Evolutionary conservation across 2,329 filamentous ascomycete genomes (phyloP).

Genomic region (Eutypella sp.): DNA sequence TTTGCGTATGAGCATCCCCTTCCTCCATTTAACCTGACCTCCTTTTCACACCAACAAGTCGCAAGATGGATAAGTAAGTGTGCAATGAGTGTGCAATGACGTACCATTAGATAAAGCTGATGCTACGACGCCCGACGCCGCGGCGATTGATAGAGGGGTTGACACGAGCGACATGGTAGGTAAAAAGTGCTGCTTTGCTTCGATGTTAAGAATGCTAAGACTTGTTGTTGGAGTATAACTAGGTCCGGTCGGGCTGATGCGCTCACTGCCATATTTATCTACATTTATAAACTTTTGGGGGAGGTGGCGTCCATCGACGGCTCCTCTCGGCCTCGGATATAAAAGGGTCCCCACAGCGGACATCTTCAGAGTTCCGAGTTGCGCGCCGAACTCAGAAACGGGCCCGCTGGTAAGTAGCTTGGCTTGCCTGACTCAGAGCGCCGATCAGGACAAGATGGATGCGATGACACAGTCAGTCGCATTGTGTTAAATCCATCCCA

Average conservation of each 20-base stretch:
- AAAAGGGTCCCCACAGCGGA: not conserved
- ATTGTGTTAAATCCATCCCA: too few relatives aligned
- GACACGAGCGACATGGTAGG: not conserved
- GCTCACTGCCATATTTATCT: not conserved
- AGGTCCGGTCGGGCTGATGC: too few relatives aligned
- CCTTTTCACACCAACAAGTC: not conserved
- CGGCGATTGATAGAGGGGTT: not conserved
- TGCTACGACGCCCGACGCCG: not conserved
- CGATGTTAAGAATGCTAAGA: not conserved
- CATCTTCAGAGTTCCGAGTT: not conserved
- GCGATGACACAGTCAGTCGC: too few relatives aligned
- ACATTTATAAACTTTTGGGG: not conserved
- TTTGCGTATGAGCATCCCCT: not conserved
- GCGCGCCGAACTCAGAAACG: not conserved
- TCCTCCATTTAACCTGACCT: not conserved
- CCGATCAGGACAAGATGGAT: not conserved
- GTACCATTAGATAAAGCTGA: not conserved
- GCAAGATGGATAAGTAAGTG: not conserved
- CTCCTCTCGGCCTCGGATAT: not conserved
- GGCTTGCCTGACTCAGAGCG: too few relatives aligned
- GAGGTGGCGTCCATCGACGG: not conserved
- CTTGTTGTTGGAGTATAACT: too few relatives aligned
- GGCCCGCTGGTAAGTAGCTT: too few relatives aligned
- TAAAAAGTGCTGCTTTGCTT: not conserved
- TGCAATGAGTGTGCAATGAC: not conserved